phyloP scores from a whole-genome alignment of 2,329 filamentous ascomycete species.

The Fusarium verticillioides region DNA sequence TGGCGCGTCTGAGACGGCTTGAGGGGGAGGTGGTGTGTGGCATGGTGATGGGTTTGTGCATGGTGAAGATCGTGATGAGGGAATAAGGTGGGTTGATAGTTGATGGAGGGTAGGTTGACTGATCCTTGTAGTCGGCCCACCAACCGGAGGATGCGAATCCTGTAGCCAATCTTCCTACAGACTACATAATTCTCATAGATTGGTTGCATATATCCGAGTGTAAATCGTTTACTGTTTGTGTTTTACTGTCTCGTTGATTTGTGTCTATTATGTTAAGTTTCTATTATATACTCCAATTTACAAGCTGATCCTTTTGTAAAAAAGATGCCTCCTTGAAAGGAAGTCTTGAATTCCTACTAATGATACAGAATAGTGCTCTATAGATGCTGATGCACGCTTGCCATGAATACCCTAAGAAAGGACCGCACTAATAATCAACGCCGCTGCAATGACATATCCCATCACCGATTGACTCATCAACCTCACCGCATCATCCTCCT shows the following conservation, averaged over 20 bases:
- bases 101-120: not conserved
- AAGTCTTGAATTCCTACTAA: fast-evolving
- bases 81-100: not conserved
- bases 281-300: too few species aligned
- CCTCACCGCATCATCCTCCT: slow-evolving; percentile 20
- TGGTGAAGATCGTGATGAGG: not conserved
- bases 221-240: not conserved
- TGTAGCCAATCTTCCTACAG: not conserved
- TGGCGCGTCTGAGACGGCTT: slow-evolving; percentile 24
- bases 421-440: slow-evolving; percentile 1
- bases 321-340: not conserved
- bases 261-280: too few species aligned
- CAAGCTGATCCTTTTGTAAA: too few species aligned
- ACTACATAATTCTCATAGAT: not conserved
- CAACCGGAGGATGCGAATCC: slow-evolving; percentile 2
- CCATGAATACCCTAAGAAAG: not conserved
- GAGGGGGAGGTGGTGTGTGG: not conserved
- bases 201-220: not conserved
- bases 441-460: slow-evolving; percentile 19
- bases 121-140: not conserved
- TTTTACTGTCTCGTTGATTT: too few species aligned
- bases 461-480: slow-evolving; percentile 4
- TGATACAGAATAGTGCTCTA: not conserved
- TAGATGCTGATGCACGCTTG: not conserved
- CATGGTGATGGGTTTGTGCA: not conserved